Percentiles rank a stretch among this genome's conserved stretches.
Conservation (phyloP, 2,329 filamentous ascomycete species). For the Colletotrichum euphorbiae region DNA sequence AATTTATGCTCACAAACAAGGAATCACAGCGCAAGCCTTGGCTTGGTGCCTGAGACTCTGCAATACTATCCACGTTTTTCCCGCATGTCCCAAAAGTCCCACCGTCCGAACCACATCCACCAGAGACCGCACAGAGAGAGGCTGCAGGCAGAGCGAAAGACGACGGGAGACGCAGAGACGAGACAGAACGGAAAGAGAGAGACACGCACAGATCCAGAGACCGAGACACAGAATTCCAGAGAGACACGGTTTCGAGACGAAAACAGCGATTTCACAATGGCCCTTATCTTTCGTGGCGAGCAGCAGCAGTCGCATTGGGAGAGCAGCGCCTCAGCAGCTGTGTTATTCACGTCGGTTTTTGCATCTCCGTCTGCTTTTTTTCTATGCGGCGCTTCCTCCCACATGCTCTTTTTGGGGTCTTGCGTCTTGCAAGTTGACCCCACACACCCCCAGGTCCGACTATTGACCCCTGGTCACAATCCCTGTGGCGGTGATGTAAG, state of each 20-base stretch:
- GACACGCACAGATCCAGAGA: not conserved
- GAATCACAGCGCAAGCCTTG: conserved; percentile 1
- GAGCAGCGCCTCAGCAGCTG: not conserved
- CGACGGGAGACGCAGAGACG: not conserved
- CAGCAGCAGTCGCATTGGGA: conserved; percentile 3
- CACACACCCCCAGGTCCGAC: conserved; percentile 37
- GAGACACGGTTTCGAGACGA: conserved; percentile 12
- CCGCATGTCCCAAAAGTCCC: not conserved
- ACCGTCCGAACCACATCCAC: not conserved
- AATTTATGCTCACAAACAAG: conserved; percentile 13
- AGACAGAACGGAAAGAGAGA: conserved; percentile 4
- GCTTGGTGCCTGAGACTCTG: conserved; percentile 18
- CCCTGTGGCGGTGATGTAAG: conserved; percentile 41
- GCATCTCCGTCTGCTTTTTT: conserved; percentile 17
- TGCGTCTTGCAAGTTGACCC: conserved; percentile 33
- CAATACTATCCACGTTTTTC: not conserved
- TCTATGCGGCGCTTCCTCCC: conserved; percentile 19
- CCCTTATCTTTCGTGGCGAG: conserved; percentile 2
- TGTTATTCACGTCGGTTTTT: conserved; percentile 7
- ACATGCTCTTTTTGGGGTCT: conserved; percentile 32
- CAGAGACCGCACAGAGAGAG: conserved; percentile 8
- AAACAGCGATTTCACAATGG: conserved; percentile 23
- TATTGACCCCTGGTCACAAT: conserved; percentile 28
- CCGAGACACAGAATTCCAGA: conserved; percentile 10
- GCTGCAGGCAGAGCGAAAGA: not conserved